Evolutionary conservation across 192 early-diverging fungal genomes (phyloP).

Genomic region (Entrophospora sp.): DNA sequence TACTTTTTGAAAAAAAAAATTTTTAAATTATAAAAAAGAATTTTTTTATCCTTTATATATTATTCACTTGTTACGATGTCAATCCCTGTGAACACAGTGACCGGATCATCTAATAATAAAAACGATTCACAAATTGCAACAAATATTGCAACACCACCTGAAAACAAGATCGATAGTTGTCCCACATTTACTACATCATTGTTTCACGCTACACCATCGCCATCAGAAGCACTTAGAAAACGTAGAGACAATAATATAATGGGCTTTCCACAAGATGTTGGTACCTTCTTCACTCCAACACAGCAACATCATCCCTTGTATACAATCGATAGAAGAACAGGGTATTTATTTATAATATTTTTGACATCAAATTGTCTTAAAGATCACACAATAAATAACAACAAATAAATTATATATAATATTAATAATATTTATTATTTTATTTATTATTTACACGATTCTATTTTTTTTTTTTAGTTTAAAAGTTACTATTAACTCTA

Average conservation of each 20-base stretch:
- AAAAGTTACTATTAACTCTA: slow-evolving; percentile 53
- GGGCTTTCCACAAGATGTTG: slow-evolving; percentile 33
- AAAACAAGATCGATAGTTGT: slow-evolving; percentile 1
- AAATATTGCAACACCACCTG: too few species aligned
- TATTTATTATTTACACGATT: too few species aligned
- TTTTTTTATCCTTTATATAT: too few species aligned
- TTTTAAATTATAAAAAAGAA: too few species aligned
- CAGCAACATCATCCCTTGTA: slow-evolving; percentile 51
- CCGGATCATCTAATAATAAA: too few species aligned
- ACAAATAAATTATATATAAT: neutral
- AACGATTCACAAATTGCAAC: too few species aligned
- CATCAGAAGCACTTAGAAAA: neutral
- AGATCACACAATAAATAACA: neutral
- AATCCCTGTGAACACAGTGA: too few species aligned
- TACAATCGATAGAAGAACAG: slow-evolving; percentile 49
- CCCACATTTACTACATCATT: slow-evolving; percentile 6
- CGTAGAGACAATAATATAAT: neutral
- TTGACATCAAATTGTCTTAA: neutral
- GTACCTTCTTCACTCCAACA: slow-evolving; percentile 61
- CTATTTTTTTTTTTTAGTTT: slow-evolving; percentile 30
- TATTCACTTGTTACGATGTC: too few species aligned
- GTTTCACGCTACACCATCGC: slow-evolving; percentile 3
- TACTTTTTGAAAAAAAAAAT: too few species aligned
- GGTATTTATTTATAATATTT: slow-evolving; percentile 20
- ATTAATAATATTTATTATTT: too few species aligned